Evolutionary conservation across 495 filamentous ascomycete genomes (phyloP).

Genomic region (Penicillium manginii): DNA sequence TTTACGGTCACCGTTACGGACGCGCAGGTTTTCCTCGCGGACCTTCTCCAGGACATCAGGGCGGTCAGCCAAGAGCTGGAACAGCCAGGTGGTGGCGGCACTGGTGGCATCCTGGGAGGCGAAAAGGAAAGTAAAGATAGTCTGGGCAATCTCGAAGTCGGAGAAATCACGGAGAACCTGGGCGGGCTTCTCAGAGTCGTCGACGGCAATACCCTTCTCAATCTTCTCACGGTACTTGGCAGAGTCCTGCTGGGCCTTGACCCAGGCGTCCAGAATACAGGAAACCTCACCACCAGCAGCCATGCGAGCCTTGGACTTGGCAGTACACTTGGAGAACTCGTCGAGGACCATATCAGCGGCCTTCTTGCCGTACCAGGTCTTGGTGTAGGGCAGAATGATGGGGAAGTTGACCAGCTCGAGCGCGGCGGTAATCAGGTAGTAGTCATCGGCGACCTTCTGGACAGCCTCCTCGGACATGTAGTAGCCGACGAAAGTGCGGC

Average conservation of each 20-base stretch:
- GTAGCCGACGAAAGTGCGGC: conserved; percentile 94
- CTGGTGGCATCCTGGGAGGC: conserved; percentile 96
- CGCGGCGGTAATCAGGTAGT: conserved; percentile 93
- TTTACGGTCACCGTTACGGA: conserved; percentile 76
- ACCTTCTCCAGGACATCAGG: conserved; percentile 89
- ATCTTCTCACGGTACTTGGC: conserved; percentile 75
- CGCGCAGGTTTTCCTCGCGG: conserved; percentile 84
- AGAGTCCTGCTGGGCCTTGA: conserved; percentile 82
- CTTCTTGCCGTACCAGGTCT: conserved; percentile 97
- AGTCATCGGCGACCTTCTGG: conserved; percentile 96
- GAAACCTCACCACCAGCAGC: conserved; percentile 82
- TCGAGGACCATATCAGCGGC: conserved; percentile 88
- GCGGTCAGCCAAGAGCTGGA: conserved; percentile 92
- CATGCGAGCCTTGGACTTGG: conserved; percentile 92
- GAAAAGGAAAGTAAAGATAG: conserved; percentile 96
- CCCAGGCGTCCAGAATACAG: conserved; percentile 95
- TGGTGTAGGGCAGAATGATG: conserved; percentile 93
- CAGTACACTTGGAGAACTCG: conserved; percentile 89
- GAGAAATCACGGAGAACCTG: conserved; percentile 83
- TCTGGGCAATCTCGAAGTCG: conserved; percentile 92
- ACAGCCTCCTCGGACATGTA: conserved; percentile 88
- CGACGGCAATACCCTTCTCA: conserved; percentile 67
- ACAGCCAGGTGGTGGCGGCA: conserved; percentile 90
- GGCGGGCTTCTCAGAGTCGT: conserved; percentile 75
- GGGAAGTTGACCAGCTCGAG: conserved; percentile 99